Conservation (phyloP, 495 filamentous ascomycete genomes). For the Xylaria longipes region DNA sequence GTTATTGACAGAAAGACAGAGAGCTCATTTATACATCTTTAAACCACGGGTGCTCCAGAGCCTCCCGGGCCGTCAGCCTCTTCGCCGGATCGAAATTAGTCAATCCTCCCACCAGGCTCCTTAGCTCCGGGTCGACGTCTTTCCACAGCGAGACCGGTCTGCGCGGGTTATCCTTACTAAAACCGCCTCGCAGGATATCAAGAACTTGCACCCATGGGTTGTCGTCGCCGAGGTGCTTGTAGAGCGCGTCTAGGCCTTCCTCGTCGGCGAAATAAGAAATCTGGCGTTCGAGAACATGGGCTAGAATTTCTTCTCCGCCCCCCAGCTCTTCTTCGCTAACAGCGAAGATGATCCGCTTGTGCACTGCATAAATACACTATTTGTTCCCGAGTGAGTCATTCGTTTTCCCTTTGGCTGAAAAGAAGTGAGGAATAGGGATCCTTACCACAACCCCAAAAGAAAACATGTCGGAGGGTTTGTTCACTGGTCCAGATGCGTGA, state of each 20-base stretch:
- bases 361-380: slow-evolving; percentile 47
- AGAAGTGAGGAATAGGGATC: slow-evolving; percentile 30
- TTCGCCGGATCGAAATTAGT: slow-evolving; percentile 43
- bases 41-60: slow-evolving; percentile 42
- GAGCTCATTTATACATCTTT: slow-evolving; percentile 17
- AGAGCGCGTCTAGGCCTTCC: slow-evolving; percentile 42
- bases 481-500: slow-evolving; percentile 36
- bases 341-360: slow-evolving; percentile 50
- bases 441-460: slow-evolving; percentile 41
- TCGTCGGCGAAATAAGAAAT: slow-evolving; percentile 57
- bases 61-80: slow-evolving; percentile 40
- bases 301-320: slow-evolving; percentile 38
- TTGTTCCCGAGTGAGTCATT: slow-evolving; percentile 2
- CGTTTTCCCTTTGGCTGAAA: slow-evolving; percentile 32
- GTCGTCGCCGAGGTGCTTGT: slow-evolving; percentile 41
- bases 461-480: slow-evolving; percentile 43
- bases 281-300: slow-evolving; percentile 47
- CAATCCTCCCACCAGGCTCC: slow-evolving; percentile 43
- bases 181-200: slow-evolving; percentile 42
- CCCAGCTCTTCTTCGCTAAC: slow-evolving; percentile 41
- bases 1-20: background rate
- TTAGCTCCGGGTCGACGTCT: slow-evolving; percentile 44
- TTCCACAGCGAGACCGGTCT: slow-evolving; percentile 41
- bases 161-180: slow-evolving; percentile 43
- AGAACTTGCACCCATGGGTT: slow-evolving; percentile 42